These are phyloP conservation scores for Phylloporus scabripes DNA, from an alignment of 768 basidiomycete genomes.

Conservation along the genomic window DNA sequence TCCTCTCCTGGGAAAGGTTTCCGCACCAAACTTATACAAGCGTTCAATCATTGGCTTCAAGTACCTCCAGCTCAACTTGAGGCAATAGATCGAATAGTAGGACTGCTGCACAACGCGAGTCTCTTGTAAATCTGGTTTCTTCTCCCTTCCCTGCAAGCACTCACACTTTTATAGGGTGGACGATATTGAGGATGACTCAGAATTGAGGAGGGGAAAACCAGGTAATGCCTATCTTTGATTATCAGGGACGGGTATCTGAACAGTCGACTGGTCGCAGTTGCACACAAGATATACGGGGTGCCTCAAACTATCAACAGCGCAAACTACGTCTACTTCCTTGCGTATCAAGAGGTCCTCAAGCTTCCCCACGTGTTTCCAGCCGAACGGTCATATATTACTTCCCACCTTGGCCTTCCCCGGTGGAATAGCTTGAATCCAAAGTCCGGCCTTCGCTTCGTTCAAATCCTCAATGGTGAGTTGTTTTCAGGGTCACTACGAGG, in stretches of 20 bases:
- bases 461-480: slow-evolving; percentile 64
- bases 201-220: slow-evolving; percentile 79
- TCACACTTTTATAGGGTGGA: slow-evolving; percentile 59
- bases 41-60: slow-evolving; percentile 90
- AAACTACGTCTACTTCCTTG: slow-evolving; percentile 95
- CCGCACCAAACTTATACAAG: slow-evolving; percentile 76
- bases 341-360: slow-evolving; percentile 72
- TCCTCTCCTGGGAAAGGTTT: slow-evolving; percentile 90
- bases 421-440: slow-evolving; percentile 7
- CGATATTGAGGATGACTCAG: slow-evolving; percentile 92
- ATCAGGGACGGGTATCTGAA: background rate
- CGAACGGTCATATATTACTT: slow-evolving; percentile 16
- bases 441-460: slow-evolving; percentile 49
- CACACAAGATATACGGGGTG: slow-evolving; percentile 94
- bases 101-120: slow-evolving; percentile 91
- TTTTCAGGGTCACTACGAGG: background rate
- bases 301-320: slow-evolving; percentile 97
- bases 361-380: slow-evolving; percentile 7
- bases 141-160: background rate
- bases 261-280: slow-evolving; percentile 43
- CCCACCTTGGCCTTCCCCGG: slow-evolving; percentile 33
- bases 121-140: slow-evolving; percentile 57
- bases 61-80: slow-evolving; percentile 69
- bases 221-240: slow-evolving; percentile 37
- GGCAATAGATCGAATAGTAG: slow-evolving; percentile 73